phyloP scores from a whole-genome alignment of 345 rosid genomes.

The Citrus trifoliata region DNA sequence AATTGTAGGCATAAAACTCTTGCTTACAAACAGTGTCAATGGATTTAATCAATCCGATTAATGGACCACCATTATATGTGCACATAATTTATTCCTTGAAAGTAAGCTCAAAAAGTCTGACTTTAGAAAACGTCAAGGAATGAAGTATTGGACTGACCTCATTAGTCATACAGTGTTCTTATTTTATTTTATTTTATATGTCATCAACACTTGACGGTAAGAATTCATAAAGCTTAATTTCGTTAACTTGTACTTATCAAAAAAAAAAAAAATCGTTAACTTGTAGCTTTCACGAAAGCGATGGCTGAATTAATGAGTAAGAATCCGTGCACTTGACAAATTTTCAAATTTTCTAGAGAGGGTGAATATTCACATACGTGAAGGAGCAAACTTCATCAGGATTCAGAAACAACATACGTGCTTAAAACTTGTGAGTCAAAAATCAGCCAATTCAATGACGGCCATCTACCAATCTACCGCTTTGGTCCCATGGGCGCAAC shows the following conservation, averaged over 20 bases:
- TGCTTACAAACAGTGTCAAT: no score
- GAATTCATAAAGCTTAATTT: neutral
- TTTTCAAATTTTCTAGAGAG: neutral
- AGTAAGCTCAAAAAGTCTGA: no score
- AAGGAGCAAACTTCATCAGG: neutral
- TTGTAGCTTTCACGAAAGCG: neutral
- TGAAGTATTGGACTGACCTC: no score
- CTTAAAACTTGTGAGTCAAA: neutral
- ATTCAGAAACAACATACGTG: neutral
- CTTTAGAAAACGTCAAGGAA: no score
- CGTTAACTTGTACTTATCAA: neutral
- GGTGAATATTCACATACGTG: neutral
- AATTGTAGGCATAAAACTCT: no score
- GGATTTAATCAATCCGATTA: no score
- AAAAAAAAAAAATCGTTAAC: neutral
- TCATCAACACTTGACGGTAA: no score
- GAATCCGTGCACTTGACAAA: neutral
- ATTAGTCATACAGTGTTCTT: no score
- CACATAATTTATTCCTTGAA: no score
- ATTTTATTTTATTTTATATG: no score
- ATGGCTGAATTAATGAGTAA: neutral
- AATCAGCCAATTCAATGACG: neutral
- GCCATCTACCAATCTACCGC: slow-evolving; percentile 5
- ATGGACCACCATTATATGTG: no score
- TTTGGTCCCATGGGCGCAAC: neutral